Evolutionary conservation across 163 green algal genomes (phyloP), one percentile per base, ranked within the genome.

Genomic region (Scenedesmus sp.): DNA sequence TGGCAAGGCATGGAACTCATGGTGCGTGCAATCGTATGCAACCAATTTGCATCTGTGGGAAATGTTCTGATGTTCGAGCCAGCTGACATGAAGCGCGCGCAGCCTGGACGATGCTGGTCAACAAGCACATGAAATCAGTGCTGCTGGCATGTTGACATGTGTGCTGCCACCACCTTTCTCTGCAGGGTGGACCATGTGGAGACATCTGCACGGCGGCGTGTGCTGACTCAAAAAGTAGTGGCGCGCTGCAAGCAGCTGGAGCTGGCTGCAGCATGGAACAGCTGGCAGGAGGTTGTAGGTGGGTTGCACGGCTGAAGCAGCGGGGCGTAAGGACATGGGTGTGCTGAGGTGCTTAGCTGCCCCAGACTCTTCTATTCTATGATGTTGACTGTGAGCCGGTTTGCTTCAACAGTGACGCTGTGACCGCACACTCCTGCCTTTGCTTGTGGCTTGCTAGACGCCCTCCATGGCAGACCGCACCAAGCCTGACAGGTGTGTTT

Each of bases 1-100:
- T 56, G 18, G 74, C 60, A 93, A 90, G 82, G 95, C 95, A 8
- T 97, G 94, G 94, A 95, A 94, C 59, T 70, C 83, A 1, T 96
- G 94, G 90, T 93, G 67, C 9, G 89, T 16, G 6, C 52, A 13
- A 54, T 73, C 13, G 73, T 55, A 52, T 87, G 82, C 82, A 76
- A 20, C 16, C 46, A 60, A 0, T 8, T 16, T 79, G 70, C 66
- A 76, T 26, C 0, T 64, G 59, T 64, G 59, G 59, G 34, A 46
- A 1, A 46, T n/a, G 34, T 1, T 0, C 34, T 46, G 34, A 46
- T 46, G 34, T 46, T 46, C 0, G 34, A 46, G 34, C 10, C 62
- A 20, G 62, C 62, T 70, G 62, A 20, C 10, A 15, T 12, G 10
- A 70, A 2, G 62, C 62, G 13, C 62, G 0, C 10, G 62, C 62